Percentiles rank a stretch among this genome's conserved stretches.
Evolutionary conservation across 1,284 basidiomycete genomes (phyloP).

Genomic region (Xanthoconium separans): DNA sequence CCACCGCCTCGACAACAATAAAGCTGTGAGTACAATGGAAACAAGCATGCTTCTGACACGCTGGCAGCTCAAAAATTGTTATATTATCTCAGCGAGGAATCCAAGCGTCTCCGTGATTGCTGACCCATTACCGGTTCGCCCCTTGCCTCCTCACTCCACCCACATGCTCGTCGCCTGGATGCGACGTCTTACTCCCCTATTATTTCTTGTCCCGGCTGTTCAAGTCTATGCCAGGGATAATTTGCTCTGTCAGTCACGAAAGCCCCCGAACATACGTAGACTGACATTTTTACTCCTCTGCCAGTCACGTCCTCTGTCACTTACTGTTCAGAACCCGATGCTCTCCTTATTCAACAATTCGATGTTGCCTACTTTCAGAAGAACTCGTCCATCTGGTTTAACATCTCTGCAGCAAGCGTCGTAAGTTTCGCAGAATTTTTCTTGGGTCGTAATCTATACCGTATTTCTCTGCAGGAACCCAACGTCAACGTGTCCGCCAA

Average conservation of each 20-base stretch:
- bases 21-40: constrained; percentile 31
- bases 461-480: constrained; percentile 47
- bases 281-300: constrained; percentile 3
- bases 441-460: constrained; percentile 27
- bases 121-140: constrained; percentile 24
- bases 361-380: constrained; percentile 71
- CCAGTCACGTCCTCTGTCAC: constrained; percentile 84
- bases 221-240: constrained; percentile 49
- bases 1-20: constrained; percentile 33
- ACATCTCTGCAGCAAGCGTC: constrained; percentile 72
- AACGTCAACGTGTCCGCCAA: constrained; percentile 80
- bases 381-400: constrained; percentile 73
- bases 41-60: constrained; percentile 32
- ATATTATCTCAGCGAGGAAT: constrained; percentile 21
- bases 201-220: constrained; percentile 42
- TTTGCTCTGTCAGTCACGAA: constrained; percentile 51
- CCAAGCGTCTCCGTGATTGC: constrained; percentile 25
- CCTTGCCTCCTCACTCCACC: constrained; percentile 18
- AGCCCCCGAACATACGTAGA: not conserved
- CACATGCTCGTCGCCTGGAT: constrained; percentile 70
- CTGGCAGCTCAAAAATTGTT: constrained; percentile 18
- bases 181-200: constrained; percentile 51
- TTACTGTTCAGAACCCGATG: constrained; percentile 81
- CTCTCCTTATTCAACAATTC: constrained; percentile 79
- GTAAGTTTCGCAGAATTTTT: constrained; percentile 41